Evolutionary conservation across 495 filamentous ascomycete species (phyloP), one percentile per base, ranked within the genome.

Genomic region (Oidiodendron maius): DNA sequence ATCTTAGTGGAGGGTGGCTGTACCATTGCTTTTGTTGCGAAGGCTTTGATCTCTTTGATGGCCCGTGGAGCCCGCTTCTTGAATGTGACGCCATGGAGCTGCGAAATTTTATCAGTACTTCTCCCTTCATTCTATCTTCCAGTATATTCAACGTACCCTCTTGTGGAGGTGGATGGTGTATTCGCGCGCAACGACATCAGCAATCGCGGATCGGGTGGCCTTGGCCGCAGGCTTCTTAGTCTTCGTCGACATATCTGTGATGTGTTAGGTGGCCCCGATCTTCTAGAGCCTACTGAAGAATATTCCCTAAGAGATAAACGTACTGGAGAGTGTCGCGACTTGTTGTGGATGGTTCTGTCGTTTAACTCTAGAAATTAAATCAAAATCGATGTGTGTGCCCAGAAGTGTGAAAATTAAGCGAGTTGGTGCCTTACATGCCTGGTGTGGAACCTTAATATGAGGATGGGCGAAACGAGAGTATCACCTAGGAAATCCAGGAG

Each of bases 131-230:
- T 53, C 59, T 37, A 35, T 37, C 21, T 48, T 21, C 34, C 20
- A 15, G 32, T 46, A 32, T 48, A 51, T 62, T 71, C 64, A 71
- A 88, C 87, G 70, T 94, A 97, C 93, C 71, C 91, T 83, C 83
- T 95, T 97, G 86, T 99, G 93, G 56, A 99, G 75, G 81, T 99
- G 91, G 80, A 99, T 99, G 70, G 93, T 99, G 82, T 97, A 99
- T 79, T 99, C 94, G 80, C 93, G 89, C 51, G 93, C 83, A 65
- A 99, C 93, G 63, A 97, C 94, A 73, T 97, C 91, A 65, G 87
- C 84, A 70, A 97, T 95, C 73, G 93, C 93, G 67, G 90, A 96
- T 66, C 91, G 87, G 61, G 67, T 64, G 61, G 73, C 75, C 83
- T 95, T 95, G 69, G 74, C 79, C 59, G 78, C 77, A 52, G 78